These are phyloP conservation scores for Hypsizygus marmoreus DNA, from an alignment of 768 basidiomycete genomes.

Conservation along the genomic window DNA sequence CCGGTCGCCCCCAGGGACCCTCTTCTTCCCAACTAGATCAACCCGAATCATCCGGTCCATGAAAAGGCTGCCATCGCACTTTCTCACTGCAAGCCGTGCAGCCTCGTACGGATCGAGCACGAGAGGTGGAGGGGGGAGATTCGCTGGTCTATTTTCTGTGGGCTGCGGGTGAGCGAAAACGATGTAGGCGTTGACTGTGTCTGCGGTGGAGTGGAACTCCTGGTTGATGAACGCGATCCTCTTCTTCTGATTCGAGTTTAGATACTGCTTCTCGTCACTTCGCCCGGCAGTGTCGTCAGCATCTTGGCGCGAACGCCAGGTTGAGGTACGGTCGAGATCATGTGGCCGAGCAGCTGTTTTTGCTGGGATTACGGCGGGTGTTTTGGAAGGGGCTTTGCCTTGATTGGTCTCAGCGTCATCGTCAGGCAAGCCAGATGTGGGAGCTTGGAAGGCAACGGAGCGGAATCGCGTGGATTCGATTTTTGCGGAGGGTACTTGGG, in stretches of 20 bases:
- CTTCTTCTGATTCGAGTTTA: conserved; percentile 87
- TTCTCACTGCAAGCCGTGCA: conserved; percentile 55
- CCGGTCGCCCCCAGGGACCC: conserved; percentile 10
- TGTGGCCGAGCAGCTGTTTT: conserved; percentile 45
- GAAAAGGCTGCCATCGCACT: conserved; percentile 71
- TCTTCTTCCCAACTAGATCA: conserved; percentile 55
- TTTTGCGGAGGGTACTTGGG: conserved; percentile 71
- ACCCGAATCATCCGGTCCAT: conserved; percentile 79
- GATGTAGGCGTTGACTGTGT: conserved; percentile 83
- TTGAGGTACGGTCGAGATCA: conserved; percentile 57
- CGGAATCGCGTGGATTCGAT: conserved; percentile 94
- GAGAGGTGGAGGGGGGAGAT: conserved; percentile 50
- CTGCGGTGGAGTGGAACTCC: conserved; percentile 80
- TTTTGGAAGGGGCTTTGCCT: conserved; percentile 30
- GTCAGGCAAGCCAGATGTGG: conserved; percentile 65
- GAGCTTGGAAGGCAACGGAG: conserved; percentile 85
- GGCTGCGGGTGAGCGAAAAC: conserved; percentile 79
- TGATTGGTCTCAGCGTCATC: conserved; percentile 35
- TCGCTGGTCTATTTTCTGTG: conserved; percentile 39
- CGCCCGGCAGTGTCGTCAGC: conserved; percentile 42
- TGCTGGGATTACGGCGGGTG: conserved; percentile 18
- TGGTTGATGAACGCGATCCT: conserved; percentile 92
- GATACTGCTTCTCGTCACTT: conserved; percentile 61
- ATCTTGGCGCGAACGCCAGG: conserved; percentile 54
- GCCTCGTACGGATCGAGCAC: conserved; percentile 73